These are phyloP conservation scores for Leccinum incarnatum DNA, from an alignment of 768 basidiomycete species.

Conservation along the genomic window DNA sequence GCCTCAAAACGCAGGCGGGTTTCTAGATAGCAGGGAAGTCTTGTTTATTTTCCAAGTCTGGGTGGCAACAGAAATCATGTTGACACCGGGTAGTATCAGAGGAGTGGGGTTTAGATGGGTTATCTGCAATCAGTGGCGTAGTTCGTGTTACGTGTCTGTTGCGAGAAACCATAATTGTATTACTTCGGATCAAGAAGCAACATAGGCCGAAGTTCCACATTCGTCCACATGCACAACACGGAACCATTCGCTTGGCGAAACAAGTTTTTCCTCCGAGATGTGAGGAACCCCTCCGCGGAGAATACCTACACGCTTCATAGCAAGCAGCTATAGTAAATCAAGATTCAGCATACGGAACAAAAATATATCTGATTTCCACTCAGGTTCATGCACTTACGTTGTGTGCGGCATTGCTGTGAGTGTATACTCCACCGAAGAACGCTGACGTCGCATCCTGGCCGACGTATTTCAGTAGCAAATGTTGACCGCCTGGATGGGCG, in stretches of 20 bases:
- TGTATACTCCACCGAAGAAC: slow-evolving; percentile 6
- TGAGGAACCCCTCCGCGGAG: not conserved
- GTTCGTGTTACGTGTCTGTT: not conserved
- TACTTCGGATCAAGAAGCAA: not conserved
- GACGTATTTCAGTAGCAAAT: slow-evolving; percentile 1
- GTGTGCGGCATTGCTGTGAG: slow-evolving; percentile 4
- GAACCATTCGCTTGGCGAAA: slow-evolving; percentile 1
- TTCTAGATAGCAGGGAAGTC: not conserved
- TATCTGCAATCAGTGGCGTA: not conserved
- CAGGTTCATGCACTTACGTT: not conserved
- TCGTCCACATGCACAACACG: not conserved
- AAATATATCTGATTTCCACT: not conserved
- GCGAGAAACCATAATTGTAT: not conserved
- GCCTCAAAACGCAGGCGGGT: not conserved
- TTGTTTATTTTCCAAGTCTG: too few relatives aligned
- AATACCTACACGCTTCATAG: slow-evolving; percentile 7
- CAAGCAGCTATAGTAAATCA: not conserved
- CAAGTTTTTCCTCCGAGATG: slow-evolving; percentile 1
- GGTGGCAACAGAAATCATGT: too few relatives aligned
- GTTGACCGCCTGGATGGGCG: not conserved
- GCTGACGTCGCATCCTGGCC: slow-evolving; percentile 4
- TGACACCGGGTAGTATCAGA: too few relatives aligned
- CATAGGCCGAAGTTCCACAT: not conserved
- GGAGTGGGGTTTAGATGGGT: not conserved
- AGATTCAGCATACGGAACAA: not conserved